phyloP scores from a whole-genome alignment of 2,329 filamentous ascomycete genomes.

The Hypoxylon sp. region DNA sequence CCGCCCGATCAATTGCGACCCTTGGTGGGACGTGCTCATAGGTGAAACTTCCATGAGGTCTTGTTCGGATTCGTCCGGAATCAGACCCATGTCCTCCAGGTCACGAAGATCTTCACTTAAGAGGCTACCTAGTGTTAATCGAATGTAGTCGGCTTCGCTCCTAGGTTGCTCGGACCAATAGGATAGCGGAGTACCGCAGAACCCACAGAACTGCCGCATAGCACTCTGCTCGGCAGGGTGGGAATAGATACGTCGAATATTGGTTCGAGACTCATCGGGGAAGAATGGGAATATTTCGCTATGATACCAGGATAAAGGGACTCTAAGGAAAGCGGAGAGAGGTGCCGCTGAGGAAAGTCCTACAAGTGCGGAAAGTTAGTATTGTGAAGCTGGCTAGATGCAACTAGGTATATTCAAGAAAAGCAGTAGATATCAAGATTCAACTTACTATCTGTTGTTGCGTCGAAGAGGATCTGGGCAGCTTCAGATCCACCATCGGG shows the following conservation, averaged over 20 bases:
- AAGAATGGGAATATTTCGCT: conserved; percentile 82
- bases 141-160: conserved; percentile 82
- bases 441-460: conserved; percentile 77
- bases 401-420: not conserved
- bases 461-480: conserved; percentile 82
- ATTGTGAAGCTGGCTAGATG: conserved; percentile 1
- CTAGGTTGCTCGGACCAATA: conserved; percentile 84
- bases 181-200: conserved; percentile 87
- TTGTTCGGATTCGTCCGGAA: conserved; percentile 65
- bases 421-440: not conserved
- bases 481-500: conserved; percentile 70
- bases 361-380: conserved; percentile 47
- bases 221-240: conserved; percentile 70
- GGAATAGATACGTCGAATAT: conserved; percentile 77
- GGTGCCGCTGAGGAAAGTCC: conserved; percentile 79
- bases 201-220: conserved; percentile 89
- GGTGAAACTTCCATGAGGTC: conserved; percentile 49
- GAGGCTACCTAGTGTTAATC: conserved; percentile 84
- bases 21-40: conserved; percentile 53
- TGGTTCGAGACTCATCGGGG: conserved; percentile 79
- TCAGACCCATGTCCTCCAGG: conserved; percentile 81
- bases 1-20: conserved; percentile 58
- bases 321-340: conserved; percentile 84
- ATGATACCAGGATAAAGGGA: conserved; percentile 85
- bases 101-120: conserved; percentile 77